Conservation (phyloP, 169 alveolate species). For the Cystoisospora suis region DNA sequence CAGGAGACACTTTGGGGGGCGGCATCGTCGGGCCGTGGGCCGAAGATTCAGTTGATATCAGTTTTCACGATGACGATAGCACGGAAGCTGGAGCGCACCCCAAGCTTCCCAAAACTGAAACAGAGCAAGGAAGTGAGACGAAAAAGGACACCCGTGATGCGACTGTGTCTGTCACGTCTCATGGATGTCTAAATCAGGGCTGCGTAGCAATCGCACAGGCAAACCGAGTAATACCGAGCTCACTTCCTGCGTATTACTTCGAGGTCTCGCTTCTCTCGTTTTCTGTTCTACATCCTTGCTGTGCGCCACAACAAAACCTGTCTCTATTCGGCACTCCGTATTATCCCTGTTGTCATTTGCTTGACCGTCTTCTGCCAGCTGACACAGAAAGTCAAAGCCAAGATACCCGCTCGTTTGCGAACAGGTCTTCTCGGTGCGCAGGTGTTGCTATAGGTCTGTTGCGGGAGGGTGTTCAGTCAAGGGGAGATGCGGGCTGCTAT, state of each 20-base stretch:
- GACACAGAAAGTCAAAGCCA: background rate
- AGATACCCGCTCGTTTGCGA: background rate
- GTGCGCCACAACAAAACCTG: too few species aligned
- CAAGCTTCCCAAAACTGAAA: too few species aligned
- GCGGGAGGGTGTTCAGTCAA: constrained; percentile 65
- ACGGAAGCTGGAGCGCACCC: too few species aligned
- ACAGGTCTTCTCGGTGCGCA: background rate
- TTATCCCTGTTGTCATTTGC: too few species aligned
- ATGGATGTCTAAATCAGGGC: background rate
- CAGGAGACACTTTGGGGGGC: too few species aligned
- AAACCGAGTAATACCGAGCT: constrained; percentile 55
- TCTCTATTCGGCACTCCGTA: too few species aligned
- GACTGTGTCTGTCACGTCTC: background rate
- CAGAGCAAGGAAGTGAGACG: background rate
- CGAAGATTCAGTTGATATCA: too few species aligned
- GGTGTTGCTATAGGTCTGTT: constrained; percentile 63
- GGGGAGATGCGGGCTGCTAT: constrained; percentile 56
- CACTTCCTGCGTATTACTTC: constrained; percentile 65
- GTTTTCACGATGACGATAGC: too few species aligned
- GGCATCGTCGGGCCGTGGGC: too few species aligned
- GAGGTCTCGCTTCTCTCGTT: constrained; percentile 58
- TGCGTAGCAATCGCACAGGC: constrained; percentile 41
- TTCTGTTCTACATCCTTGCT: background rate
- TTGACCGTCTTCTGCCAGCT: too few species aligned
- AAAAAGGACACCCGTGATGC: background rate